Conservation (phyloP, 441 rosid species). For the Erysimum pusillum region DNA sequence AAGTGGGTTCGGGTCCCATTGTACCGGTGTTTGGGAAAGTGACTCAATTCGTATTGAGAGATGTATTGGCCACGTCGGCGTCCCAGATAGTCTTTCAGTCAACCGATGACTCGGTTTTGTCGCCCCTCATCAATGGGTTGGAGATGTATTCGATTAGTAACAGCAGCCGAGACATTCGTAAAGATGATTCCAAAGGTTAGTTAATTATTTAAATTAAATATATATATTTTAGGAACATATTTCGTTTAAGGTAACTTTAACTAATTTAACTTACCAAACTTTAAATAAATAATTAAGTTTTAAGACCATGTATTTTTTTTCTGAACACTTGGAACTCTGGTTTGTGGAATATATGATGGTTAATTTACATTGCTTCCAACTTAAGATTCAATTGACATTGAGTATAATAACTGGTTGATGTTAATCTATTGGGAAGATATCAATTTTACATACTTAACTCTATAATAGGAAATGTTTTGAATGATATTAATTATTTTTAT, state of each 20-base stretch:
- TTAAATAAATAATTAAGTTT: not conserved
- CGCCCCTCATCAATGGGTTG: conserved; percentile 62
- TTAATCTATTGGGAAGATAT: too few species aligned
- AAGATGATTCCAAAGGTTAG: not conserved
- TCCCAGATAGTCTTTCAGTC: conserved; percentile 49
- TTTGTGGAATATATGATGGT: too few species aligned
- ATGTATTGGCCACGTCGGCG: conserved; percentile 42
- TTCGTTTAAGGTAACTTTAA: not conserved
- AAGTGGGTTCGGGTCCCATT: conserved; percentile 24
- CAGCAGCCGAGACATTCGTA: not conserved
- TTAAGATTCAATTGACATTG: too few species aligned
- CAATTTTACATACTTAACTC: too few species aligned
- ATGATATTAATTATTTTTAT: too few species aligned
- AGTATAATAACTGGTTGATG: too few species aligned
- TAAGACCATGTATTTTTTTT: not conserved
- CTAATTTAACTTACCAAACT: not conserved
- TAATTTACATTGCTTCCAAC: too few species aligned
- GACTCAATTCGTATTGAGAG: conserved; percentile 28
- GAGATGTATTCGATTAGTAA: conserved; percentile 48
- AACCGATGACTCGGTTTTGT: conserved; percentile 49
- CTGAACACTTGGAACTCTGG: too few species aligned
- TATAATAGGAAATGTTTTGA: too few species aligned
- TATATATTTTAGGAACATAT: not conserved
- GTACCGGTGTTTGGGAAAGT: conserved; percentile 51
- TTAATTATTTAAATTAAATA: not conserved